Evolutionary conservation across 2,329 filamentous ascomycete species (phyloP), one percentile per base, ranked within the genome.

Genomic region (Endothia cerciana): DNA sequence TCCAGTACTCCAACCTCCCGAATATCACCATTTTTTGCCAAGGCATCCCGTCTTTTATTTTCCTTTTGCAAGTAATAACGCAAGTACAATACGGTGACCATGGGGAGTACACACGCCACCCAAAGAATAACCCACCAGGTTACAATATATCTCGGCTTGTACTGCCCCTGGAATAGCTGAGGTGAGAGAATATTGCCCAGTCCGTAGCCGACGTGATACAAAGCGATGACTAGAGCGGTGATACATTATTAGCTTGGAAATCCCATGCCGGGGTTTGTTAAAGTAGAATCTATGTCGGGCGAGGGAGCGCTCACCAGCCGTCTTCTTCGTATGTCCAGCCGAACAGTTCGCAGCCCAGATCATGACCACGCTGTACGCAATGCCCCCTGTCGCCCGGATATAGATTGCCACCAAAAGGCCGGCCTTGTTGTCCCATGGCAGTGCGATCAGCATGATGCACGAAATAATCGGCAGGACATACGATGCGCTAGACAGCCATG

Each of bases 261-360:
- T 55, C 11, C n/a, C n/a, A 47, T 19, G n/a, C 5, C 3, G 1
- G 45, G n/a, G n/a, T 47, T 2, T 22, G 45, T 4, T 13, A 4
- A 25, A 25, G 22, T 33, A 13, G 51, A 33, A 36, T 36, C 4
- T 19, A n/a, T 55, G 13, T 36, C 51, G 15, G 10, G 10, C 15
- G 53, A 15, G 19, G 11, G 53, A 40, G 4, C 13, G 17, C 64
- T 53, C 15, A 66, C 64, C 64, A 0, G 77, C 77, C 1, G 77
- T 79, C 70, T 79, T 79, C 70, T 79, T 79, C 1, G 77, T 78
- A 64, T 78, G 76, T 2, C 77, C 75, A 1, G 75, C 75, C 0
- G 74, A 75, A 43, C 73, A 74, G 66, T 77, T 77, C 3, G 76
- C 75, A 28, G 75, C 76, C 76, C 75, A 77, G 5, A 78, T 74